Percentiles rank a stretch among this genome's conserved stretches.
Evolutionary conservation across 441 rosid genomes (phyloP).

Genomic region (Syzygium malaccense): DNA sequence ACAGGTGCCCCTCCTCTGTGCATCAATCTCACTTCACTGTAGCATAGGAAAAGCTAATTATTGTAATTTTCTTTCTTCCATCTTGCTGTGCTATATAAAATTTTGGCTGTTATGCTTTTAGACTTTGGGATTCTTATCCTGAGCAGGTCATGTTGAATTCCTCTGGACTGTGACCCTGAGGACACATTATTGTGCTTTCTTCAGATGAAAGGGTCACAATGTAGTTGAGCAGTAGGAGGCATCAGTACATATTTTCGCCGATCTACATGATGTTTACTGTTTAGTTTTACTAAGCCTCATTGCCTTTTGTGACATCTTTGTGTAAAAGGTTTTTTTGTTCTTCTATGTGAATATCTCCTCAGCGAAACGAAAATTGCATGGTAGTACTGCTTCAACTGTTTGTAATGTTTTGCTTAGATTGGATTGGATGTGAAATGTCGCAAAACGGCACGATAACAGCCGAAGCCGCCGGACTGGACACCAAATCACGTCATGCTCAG

Average conservation of each 20-base stretch:
- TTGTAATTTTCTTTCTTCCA: background rate
- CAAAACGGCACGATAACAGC: background rate
- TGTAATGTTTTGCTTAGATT: no score
- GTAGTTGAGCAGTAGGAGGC: background rate
- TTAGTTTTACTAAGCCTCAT: background rate
- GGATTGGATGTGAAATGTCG: background rate
- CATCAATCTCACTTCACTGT: background rate
- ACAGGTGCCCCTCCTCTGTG: background rate
- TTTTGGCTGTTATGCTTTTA: background rate
- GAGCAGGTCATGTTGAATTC: background rate
- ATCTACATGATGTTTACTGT: background rate
- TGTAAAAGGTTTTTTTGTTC: background rate
- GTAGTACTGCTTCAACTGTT: no score
- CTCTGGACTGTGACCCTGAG: background rate
- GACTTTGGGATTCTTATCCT: background rate
- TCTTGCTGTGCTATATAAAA: background rate
- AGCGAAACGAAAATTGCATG: background rate
- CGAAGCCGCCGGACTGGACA: background rate
- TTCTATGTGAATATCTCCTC: background rate
- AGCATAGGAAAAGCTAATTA: background rate
- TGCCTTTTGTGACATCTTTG: background rate
- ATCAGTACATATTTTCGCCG: background rate
- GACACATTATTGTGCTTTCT: background rate
- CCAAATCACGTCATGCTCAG: background rate
- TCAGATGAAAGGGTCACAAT: background rate